Conservation (phyloP, 2,329 filamentous ascomycete species). For the Cytospora mali region DNA sequence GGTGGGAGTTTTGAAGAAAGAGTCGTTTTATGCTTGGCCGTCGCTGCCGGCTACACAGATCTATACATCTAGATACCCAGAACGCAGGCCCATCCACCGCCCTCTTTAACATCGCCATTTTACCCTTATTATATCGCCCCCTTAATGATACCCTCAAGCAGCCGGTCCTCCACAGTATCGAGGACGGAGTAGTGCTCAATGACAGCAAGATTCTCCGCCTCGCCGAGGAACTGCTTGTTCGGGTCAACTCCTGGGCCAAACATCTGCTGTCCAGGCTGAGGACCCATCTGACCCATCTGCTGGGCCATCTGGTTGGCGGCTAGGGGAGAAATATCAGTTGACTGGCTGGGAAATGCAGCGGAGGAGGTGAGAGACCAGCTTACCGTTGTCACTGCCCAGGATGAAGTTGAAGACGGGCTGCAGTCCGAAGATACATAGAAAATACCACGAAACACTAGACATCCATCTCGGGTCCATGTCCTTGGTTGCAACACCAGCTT, state of each 20-base stretch:
- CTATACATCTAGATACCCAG: slow-evolving; percentile 16
- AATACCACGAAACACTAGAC: slow-evolving; percentile 98
- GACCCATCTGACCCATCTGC: slow-evolving; percentile 82
- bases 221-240: slow-evolving; percentile 89
- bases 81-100: neutral
- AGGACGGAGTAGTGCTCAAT: slow-evolving; percentile 92
- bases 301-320: slow-evolving; percentile 90
- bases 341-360: slow-evolving; percentile 27
- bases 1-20: slow-evolving; percentile 55
- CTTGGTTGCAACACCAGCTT: slow-evolving; percentile 91
- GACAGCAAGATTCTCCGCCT: slow-evolving; percentile 94
- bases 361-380: slow-evolving; percentile 35
- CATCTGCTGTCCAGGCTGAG: slow-evolving; percentile 65
- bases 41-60: neutral
- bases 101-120: neutral
- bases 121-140: slow-evolving; percentile 29
- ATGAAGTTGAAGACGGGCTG: slow-evolving; percentile 98
- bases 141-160: slow-evolving; percentile 61
- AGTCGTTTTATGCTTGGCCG: slow-evolving; percentile 14
- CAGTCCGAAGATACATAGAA: slow-evolving; percentile 93
- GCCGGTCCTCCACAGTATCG: slow-evolving; percentile 82
- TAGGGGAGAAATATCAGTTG: slow-evolving; percentile 40
- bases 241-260: slow-evolving; percentile 93
- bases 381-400: slow-evolving; percentile 93
- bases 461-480: slow-evolving; percentile 99